A percentile compares a stretch with the other conserved stretches of the same genome.
Evolutionary conservation across 129 eudicot species (phyloP).

Genomic region (Pulicaria dysenterica): DNA sequence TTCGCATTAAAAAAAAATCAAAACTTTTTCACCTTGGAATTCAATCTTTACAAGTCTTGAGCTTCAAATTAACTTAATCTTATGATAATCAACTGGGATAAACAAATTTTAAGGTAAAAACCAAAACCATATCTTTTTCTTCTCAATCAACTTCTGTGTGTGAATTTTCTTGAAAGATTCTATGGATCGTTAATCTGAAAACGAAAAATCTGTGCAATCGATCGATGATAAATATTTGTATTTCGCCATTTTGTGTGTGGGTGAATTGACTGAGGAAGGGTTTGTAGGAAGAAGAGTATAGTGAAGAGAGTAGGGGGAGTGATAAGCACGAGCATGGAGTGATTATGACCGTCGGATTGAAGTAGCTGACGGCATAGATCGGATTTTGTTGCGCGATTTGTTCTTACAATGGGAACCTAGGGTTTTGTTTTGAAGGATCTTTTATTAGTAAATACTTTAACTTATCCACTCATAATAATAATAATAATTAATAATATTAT

Average conservation of each 20-base stretch:
- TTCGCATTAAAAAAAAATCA: conserved; percentile 26
- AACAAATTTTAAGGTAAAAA: conserved; percentile 4
- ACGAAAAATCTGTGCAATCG: conserved; percentile 13
- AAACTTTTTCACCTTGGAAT: conserved; percentile 16
- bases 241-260: conserved; percentile 39
- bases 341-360: conserved; percentile 61
- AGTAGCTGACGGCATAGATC: conserved; percentile 51
- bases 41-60: conserved; percentile 23
- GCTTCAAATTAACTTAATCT: conserved; percentile 18
- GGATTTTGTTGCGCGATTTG: conserved; percentile 41
- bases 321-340: conserved; percentile 48
- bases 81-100: conserved; percentile 15
- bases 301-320: conserved; percentile 43
- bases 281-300: conserved; percentile 26
- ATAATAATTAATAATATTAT: background rate
- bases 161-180: background rate
- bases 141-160: background rate
- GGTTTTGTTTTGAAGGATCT: conserved; percentile 44
- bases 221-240: conserved; percentile 5
- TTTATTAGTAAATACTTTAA: conserved; percentile 23
- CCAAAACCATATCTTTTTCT: background rate
- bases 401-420: conserved; percentile 48
- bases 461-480: conserved; percentile 27
- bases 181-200: conserved; percentile 4
- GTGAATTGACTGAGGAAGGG: conserved; percentile 21